Conservation (phyloP, 1,139 yeast species). For the Eremothecium cymbalariae region DNA sequence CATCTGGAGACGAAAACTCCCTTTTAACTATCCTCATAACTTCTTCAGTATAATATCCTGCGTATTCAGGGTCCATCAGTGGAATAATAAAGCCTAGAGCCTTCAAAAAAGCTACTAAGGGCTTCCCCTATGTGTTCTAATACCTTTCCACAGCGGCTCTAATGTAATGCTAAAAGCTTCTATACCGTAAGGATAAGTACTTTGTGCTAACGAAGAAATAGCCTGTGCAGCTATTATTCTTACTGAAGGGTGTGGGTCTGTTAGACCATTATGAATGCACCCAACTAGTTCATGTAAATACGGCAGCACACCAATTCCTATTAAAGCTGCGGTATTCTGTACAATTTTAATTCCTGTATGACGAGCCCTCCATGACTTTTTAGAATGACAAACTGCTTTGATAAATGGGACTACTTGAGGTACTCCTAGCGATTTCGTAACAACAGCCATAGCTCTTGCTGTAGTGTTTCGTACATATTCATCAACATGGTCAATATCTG, state of each 20-base stretch:
- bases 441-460: conserved; percentile 76
- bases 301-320: conserved; percentile 75
- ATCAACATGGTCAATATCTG: conserved; percentile 76
- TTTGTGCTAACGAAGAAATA: conserved; percentile 69
- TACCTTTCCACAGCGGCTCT: conserved; percentile 77
- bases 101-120: conserved; percentile 65
- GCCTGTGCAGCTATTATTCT: conserved; percentile 66
- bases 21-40: conserved; percentile 57
- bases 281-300: conserved; percentile 57
- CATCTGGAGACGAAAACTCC: conserved; percentile 78
- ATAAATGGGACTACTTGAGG: conserved; percentile 68
- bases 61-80: conserved; percentile 76
- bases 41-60: conserved; percentile 70
- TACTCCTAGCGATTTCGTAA: conserved; percentile 73
- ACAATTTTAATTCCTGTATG: conserved; percentile 78
- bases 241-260: conserved; percentile 64
- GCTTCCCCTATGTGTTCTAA: conserved; percentile 71
- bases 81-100: conserved; percentile 80
- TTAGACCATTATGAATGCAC: conserved; percentile 52
- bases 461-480: conserved; percentile 75
- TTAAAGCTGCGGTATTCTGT: conserved; percentile 62
- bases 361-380: conserved; percentile 76
- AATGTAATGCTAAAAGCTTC: conserved; percentile 62
- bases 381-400: conserved; percentile 72
- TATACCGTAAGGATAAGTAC: conserved; percentile 84